Conservation (phyloP, 176 grass and related monocot species). For the Carex myosuroides region DNA sequence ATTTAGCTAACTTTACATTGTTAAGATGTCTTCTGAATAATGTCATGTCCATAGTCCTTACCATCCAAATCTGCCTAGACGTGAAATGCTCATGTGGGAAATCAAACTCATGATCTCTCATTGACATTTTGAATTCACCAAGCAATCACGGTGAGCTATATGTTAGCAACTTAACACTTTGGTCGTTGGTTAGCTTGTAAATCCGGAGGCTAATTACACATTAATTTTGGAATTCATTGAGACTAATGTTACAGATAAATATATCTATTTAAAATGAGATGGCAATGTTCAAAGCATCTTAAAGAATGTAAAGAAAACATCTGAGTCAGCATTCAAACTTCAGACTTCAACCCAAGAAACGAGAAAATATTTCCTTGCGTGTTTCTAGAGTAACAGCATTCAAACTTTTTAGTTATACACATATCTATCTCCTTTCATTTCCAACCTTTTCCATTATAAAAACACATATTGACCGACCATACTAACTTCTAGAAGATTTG, state of each 20-base stretch:
- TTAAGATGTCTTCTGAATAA: too few species aligned
- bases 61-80: too few species aligned
- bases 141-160: not conserved
- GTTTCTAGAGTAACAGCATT: not conserved
- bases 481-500: not conserved
- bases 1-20: too few species aligned
- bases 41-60: too few species aligned
- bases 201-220: not conserved
- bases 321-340: conserved; percentile 1
- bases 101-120: not conserved
- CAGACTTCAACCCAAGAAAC: not conserved
- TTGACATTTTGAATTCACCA: not conserved
- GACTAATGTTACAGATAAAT: not conserved
- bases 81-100: not conserved
- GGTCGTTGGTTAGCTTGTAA: not conserved
- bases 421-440: not conserved
- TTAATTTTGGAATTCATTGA: not conserved
- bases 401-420: conserved; percentile 17
- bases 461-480: not conserved
- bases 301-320: not conserved
- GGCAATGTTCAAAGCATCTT: not conserved
- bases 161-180: not conserved
- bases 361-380: not conserved
- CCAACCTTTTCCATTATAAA: not conserved
- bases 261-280: not conserved